These are phyloP conservation scores for Paecilomyces sp. DNA, from an alignment of 2,329 filamentous ascomycete species.

Conservation along the genomic window DNA sequence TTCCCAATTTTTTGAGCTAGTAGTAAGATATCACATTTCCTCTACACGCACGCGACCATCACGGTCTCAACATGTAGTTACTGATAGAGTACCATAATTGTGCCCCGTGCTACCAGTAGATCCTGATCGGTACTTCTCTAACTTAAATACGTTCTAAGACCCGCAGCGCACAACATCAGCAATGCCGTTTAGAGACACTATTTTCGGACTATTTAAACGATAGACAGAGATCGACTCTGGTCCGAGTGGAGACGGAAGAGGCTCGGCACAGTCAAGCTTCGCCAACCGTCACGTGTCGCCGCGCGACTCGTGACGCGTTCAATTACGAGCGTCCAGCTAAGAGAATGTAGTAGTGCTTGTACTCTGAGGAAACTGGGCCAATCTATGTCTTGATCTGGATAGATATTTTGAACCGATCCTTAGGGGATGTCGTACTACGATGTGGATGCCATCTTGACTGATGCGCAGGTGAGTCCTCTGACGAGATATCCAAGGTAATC, in stretches of 20 bases:
- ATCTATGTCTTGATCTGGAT: not conserved
- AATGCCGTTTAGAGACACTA: not conserved
- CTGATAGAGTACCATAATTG: too few relatives aligned
- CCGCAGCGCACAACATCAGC: not conserved
- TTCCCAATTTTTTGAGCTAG: not conserved
- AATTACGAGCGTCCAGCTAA: not conserved
- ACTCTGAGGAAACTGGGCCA: not conserved
- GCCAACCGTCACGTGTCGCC: not conserved
- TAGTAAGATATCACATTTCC: not conserved
- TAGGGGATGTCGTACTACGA: constrained; percentile 39
- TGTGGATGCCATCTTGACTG: constrained; percentile 40
- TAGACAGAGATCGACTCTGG: not conserved
- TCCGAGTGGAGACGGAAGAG: not conserved
- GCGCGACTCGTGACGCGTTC: not conserved
- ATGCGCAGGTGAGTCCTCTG: constrained; percentile 29
- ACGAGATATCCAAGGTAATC: not conserved
- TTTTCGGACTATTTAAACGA: not conserved
- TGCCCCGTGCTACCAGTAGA: not conserved
- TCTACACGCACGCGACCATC: not conserved
- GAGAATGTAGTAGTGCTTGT: not conserved
- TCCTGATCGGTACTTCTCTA: not conserved
- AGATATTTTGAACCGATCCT: not conserved
- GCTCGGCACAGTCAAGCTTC: not conserved
- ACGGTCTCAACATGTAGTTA: too few relatives aligned
- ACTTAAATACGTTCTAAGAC: not conserved